phyloP scores from a whole-genome alignment of 352 stramenopile genomes.

The Globisporangium parvum region DNA sequence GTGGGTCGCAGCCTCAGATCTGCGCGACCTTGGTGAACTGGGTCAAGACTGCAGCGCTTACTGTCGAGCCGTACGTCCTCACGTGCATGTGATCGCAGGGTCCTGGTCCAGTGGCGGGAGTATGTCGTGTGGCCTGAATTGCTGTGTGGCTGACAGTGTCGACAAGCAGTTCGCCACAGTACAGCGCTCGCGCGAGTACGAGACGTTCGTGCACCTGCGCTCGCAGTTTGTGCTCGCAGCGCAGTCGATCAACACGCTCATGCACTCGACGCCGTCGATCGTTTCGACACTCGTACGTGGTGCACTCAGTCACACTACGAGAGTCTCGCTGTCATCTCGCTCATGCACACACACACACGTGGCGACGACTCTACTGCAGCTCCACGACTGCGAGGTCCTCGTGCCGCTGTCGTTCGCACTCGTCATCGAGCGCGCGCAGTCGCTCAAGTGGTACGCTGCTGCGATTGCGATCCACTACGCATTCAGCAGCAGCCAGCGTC shows the following conservation, averaged over 20 bases:
- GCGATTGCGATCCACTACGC: slow-evolving; percentile 45
- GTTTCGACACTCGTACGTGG: slow-evolving; percentile 31
- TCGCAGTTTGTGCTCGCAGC: slow-evolving; percentile 41
- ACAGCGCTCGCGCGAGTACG: slow-evolving; percentile 38
- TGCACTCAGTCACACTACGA: not conserved
- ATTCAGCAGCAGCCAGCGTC: slow-evolving; percentile 20
- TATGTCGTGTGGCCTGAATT: not conserved
- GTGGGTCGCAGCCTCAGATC: slow-evolving; percentile 11
- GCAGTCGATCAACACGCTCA: slow-evolving; percentile 43
- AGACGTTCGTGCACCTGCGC: slow-evolving; percentile 46
- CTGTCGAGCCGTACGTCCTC: slow-evolving; percentile 26
- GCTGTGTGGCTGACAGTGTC: slow-evolving; percentile 11
- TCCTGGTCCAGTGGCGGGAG: not conserved
- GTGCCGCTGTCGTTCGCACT: slow-evolving; percentile 54
- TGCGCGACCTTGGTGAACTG: slow-evolving; percentile 29
- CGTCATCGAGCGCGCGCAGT: slow-evolving; percentile 37
- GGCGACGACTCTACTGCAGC: slow-evolving; percentile 9
- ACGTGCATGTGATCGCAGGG: not conserved
- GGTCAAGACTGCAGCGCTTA: slow-evolving; percentile 31
- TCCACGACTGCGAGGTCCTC: slow-evolving; percentile 32
- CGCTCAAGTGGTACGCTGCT: slow-evolving; percentile 59
- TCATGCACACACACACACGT: not conserved
- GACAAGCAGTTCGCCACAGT: slow-evolving; percentile 29
- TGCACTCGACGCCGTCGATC: slow-evolving; percentile 36
- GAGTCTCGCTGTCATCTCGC: not conserved